Conservation (phyloP, 2,329 filamentous ascomycete genomes). For the Fusarium gaditjirri region DNA sequence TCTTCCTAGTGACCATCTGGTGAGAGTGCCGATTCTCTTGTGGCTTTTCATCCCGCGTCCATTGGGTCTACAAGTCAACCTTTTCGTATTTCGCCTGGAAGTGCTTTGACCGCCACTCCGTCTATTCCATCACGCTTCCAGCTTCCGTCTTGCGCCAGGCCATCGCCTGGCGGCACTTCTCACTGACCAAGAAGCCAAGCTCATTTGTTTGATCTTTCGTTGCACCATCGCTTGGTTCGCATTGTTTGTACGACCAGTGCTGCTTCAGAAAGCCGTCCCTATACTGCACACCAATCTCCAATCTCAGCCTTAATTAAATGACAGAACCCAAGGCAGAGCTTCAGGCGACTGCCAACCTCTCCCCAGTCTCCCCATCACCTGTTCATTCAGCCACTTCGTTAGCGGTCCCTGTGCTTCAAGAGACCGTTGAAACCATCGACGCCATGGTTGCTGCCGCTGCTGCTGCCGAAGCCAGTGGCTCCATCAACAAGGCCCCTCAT, state of each 20-base stretch:
- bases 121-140: slow-evolving; percentile 22
- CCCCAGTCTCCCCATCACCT: slow-evolving; percentile 62
- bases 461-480: slow-evolving; percentile 44
- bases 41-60: slow-evolving; percentile 14
- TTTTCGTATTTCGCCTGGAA: slow-evolving; percentile 17
- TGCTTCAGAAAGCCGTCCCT: slow-evolving; percentile 25
- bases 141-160: slow-evolving; percentile 31
- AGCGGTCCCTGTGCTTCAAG: slow-evolving; percentile 62
- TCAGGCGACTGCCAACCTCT: slow-evolving; percentile 64
- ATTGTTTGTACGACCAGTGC: slow-evolving; percentile 35
- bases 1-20: slow-evolving; percentile 13
- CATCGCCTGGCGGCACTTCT: slow-evolving; percentile 32
- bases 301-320: slow-evolving; percentile 52
- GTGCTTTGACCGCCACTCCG: slow-evolving; percentile 26
- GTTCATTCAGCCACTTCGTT: slow-evolving; percentile 59
- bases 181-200: slow-evolving; percentile 37
- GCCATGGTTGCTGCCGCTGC: slow-evolving; percentile 54
- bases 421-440: slow-evolving; percentile 62
- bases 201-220: slow-evolving; percentile 28
- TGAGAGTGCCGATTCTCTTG: slow-evolving; percentile 15
- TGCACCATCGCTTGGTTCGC: slow-evolving; percentile 31
- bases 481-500: slow-evolving; percentile 45
- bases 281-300: slow-evolving; percentile 29
- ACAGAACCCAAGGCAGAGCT: slow-evolving; percentile 56
- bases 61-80: slow-evolving; percentile 12